Percentiles rank a stretch among this genome's conserved stretches.
Conservation (phyloP, 768 basidiomycete species). For the Leccinellum luteum region DNA sequence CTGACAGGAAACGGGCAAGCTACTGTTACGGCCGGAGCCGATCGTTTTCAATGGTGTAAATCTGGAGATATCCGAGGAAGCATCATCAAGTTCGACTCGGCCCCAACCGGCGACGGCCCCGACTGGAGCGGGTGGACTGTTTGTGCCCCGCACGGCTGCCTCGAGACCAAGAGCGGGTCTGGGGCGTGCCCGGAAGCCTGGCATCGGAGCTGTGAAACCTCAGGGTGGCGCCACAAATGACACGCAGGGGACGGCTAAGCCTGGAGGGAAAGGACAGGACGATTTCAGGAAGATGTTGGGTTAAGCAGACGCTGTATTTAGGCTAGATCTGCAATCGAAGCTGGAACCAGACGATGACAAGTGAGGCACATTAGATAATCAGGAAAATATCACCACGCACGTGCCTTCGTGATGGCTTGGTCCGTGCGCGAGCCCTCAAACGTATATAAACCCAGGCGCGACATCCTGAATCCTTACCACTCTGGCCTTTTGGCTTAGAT, state of each 20-base stretch:
- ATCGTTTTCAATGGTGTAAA: slow-evolving; percentile 63
- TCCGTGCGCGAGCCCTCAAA: slow-evolving; percentile 13
- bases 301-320: background rate
- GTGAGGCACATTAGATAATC: background rate
- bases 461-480: slow-evolving; percentile 18
- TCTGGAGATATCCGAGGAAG: slow-evolving; percentile 61
- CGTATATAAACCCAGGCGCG: slow-evolving; percentile 11
- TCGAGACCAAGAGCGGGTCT: slow-evolving; percentile 73
- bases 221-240: slow-evolving; percentile 9
- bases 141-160: slow-evolving; percentile 63
- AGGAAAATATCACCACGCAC: background rate
- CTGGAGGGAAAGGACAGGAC: slow-evolving; percentile 52
- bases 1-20: slow-evolving; percentile 75
- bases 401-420: slow-evolving; percentile 1
- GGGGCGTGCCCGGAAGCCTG: slow-evolving; percentile 51
- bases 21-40: slow-evolving; percentile 70
- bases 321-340: background rate
- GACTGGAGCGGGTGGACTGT: slow-evolving; percentile 46
- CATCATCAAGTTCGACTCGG: slow-evolving; percentile 30
- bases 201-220: slow-evolving; percentile 18
- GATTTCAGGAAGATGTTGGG: slow-evolving; percentile 82
- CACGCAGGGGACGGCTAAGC: slow-evolving; percentile 9
- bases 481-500: slow-evolving; percentile 69
- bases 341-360: background rate
- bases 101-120: slow-evolving; percentile 33